Base-by-base conservation (phyloP, 2,329 filamentous ascomycete genomes). In the Taxawa tesnikishii region DNA sequence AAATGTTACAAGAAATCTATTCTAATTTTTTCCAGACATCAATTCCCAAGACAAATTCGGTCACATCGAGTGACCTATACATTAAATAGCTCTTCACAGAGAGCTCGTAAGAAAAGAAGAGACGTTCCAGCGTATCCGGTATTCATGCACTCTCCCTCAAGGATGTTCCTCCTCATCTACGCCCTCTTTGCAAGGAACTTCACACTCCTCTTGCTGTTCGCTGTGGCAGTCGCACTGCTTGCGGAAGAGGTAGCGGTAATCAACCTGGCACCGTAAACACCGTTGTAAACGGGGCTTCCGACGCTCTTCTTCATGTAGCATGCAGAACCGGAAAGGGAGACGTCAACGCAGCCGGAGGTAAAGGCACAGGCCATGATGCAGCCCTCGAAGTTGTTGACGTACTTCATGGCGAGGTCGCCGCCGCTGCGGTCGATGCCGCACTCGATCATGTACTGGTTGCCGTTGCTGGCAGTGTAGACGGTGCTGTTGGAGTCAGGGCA, bases 281-380 rank as follows among this genome's bases (percentile, higher is more conserved):
- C 36, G 24, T 42, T 41, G 18, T 38, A 39, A 11, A 46, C 23
- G 5, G 39, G 28, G 12, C 32, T 25, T 6, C 45, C 48, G 10
- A 53, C 26, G 5, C 30, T 37, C n/a, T 34, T 44, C 47, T 54
- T 54, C 35, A 53, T 33, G 33, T 53, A 50, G 35, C 47, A 51
- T n/a, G 47, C 48, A 12, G 38, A 28, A 2, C 50, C 51, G 7
- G 48, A 48, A 6, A 50, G 37, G 7, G 43, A 44, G 15, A 54
- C 46, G 23, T 54, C 48, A 9, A 54, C 44, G 38, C 53, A 55
- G 13, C 45, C 46, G 4, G 40, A 14, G 0, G 39, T 49, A 14
- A 34, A 39, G 12, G 46, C 48, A 32, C 51, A 55, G 12, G 42
- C 39, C 17, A 44, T 40, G 32, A 54, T 50, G 30, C 51, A 55